Percentiles rank a stretch among this genome's conserved stretches.
Evolutionary conservation across 495 filamentous ascomycete species (phyloP).

Genomic region (Podospora comata): DNA sequence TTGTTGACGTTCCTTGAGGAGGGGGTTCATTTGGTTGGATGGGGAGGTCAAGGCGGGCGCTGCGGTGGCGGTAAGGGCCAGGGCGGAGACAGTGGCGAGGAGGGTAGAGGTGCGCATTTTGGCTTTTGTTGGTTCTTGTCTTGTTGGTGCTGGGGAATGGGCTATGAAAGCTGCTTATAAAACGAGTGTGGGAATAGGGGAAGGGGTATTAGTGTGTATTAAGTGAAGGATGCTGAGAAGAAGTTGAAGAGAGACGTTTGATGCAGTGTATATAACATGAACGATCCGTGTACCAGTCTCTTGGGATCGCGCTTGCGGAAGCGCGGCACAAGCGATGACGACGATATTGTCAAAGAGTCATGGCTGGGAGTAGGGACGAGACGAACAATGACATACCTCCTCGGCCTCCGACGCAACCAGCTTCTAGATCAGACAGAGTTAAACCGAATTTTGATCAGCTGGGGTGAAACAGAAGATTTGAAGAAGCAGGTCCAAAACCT

Average conservation of each 20-base stretch:
- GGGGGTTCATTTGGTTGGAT: background rate
- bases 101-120: background rate
- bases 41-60: background rate
- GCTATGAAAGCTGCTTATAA: background rate
- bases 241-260: background rate
- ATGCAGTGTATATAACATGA: background rate
- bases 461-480: too few relatives aligned
- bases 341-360: background rate
- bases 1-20: background rate
- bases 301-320: background rate
- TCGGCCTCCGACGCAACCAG: background rate
- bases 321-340: background rate
- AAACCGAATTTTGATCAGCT: too few relatives aligned
- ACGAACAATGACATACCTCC: background rate
- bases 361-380: background rate
- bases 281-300: background rate
- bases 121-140: background rate
- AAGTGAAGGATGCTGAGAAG: background rate
- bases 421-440: background rate
- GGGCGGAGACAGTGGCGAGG: background rate
- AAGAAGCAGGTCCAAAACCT: too few relatives aligned
- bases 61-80: background rate
- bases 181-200: background rate
- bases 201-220: background rate
- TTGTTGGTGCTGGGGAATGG: background rate